These are phyloP conservation scores for Sugiyamaella pinicola DNA, from an alignment of 1,139 yeast genomes.

Conservation along the genomic window DNA sequence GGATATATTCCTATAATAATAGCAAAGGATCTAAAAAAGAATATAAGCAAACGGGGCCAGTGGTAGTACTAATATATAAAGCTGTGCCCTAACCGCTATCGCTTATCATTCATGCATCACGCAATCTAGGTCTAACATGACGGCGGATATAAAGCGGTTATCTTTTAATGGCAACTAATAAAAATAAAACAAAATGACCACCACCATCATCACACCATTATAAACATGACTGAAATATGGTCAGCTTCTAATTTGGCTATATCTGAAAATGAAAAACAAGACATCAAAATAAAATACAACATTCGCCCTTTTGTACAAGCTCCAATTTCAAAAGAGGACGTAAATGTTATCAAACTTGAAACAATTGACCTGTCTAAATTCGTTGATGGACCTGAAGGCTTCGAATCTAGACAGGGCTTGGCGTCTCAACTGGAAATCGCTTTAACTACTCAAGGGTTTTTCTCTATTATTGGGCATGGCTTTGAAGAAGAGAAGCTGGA, in stretches of 20 bases:
- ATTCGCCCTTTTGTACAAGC: conserved; percentile 46
- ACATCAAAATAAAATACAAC: conserved; percentile 37
- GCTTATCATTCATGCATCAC: conserved; percentile 3
- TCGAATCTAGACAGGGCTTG: conserved; percentile 38
- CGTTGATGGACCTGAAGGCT: conserved; percentile 44
- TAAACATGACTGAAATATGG: conserved; percentile 9
- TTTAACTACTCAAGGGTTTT: conserved; percentile 51
- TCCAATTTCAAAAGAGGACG: conserved; percentile 29
- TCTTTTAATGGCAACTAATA: neutral
- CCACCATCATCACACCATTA: neutral
- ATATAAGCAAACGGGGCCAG: too few species aligned
- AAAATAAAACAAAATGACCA: neutral
- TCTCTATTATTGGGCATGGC: conserved; percentile 48
- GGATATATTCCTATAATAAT: too few species aligned
- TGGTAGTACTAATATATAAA: neutral
- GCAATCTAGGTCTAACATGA: conserved; percentile 1
- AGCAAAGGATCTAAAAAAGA: neutral
- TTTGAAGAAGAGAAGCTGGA: conserved; percentile 40
- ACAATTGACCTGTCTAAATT: conserved; percentile 46
- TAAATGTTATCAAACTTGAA: conserved; percentile 40
- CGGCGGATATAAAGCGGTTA: conserved; percentile 9
- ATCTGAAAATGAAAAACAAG: neutral
- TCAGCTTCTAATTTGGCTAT: conserved; percentile 7
- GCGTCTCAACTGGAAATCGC: conserved; percentile 46
- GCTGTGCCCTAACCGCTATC: conserved; percentile 9